Base-by-base conservation (phyloP, 164 flowering plant genomes). In the Magnolia sinica region DNA sequence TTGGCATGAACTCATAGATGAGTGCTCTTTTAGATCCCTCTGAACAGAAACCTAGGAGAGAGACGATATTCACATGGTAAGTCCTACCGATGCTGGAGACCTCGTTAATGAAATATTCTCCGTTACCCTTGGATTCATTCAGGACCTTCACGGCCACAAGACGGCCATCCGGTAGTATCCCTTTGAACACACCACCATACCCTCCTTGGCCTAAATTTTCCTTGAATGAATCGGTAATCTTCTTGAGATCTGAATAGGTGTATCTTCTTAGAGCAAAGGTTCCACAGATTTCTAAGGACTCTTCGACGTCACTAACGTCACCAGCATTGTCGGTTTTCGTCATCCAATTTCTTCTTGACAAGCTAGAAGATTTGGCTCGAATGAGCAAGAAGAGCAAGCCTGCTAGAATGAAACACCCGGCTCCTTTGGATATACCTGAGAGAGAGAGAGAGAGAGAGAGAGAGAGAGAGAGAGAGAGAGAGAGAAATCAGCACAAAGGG, bases 1-100 rank as follows among this genome's bases (percentile, higher is more conserved):
- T 73, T 18, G 76, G 51, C 76, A 73, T 63, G 69, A 61, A 73
- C 27, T 73, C 76, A 63, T 73, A 73, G 16, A 73, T n/a, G 16
- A 73, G 76, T 16, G 76, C 76, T 31, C 52, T 63, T 31, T 73
- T 73, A 19, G 50, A 37, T 1, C 55, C 50, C 7, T 73, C 68
- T 13, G 52, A 58, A n/a, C 76, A 73, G 55, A 61, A 73, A 3
- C 76, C 76, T 8, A 73, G 18, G 7, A 73, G 76, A 2, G 50
- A 5, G 22, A 73, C 76, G 9, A 64, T 31, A n/a, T 73, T 63
- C 6, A 73, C 76, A 61, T 73, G 76, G 68, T 63, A 50, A 63
- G 51, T 61, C 24, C 76, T 73, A n/a, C 76, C 76, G 63, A 73
- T 73, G 76, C 51, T 74, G 1, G 50, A 27, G 10, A 74, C 64